phyloP scores from a whole-genome alignment of 257 asterid genomes.

The Orobanche coerulescens region DNA sequence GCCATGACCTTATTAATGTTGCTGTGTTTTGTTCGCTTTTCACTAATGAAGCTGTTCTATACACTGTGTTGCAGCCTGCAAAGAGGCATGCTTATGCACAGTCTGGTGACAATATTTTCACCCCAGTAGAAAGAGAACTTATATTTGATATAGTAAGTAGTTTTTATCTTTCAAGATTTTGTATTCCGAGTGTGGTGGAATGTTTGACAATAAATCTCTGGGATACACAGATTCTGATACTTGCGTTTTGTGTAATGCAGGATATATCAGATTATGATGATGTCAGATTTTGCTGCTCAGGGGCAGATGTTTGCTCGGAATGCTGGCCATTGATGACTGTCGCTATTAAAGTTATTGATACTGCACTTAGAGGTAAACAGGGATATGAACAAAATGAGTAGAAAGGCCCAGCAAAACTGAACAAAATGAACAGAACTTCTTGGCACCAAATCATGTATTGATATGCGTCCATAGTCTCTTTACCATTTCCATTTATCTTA shows the following conservation, averaged over 20 bases:
- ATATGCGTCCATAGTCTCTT: too few relatives aligned
- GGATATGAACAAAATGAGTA: constrained; percentile 7
- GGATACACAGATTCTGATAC: constrained; percentile 14
- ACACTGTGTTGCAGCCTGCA: constrained; percentile 64
- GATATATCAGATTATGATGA: constrained; percentile 95
- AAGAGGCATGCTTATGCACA: constrained; percentile 87
- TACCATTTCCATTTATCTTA: neutral
- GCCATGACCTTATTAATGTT: neutral
- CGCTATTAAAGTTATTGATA: constrained; percentile 81
- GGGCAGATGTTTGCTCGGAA: constrained; percentile 83
- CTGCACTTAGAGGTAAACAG: constrained; percentile 75
- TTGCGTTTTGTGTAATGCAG: constrained; percentile 28
- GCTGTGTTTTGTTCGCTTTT: constrained; percentile 12
- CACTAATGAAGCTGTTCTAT: neutral
- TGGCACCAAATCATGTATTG: neutral
- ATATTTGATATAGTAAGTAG: constrained; percentile 82
- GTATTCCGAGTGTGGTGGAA: neutral
- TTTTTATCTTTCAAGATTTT: constrained; percentile 2
- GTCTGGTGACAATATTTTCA: constrained; percentile 64
- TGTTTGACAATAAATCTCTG: neutral
- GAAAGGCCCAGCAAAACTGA: neutral
- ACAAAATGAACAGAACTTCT: neutral
- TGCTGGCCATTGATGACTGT: constrained; percentile 98
- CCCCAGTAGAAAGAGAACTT: constrained; percentile 80
- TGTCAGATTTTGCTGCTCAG: constrained; percentile 91